phyloP scores from a whole-genome alignment of 257 asterid species.

The Salvia rosmarinus region DNA sequence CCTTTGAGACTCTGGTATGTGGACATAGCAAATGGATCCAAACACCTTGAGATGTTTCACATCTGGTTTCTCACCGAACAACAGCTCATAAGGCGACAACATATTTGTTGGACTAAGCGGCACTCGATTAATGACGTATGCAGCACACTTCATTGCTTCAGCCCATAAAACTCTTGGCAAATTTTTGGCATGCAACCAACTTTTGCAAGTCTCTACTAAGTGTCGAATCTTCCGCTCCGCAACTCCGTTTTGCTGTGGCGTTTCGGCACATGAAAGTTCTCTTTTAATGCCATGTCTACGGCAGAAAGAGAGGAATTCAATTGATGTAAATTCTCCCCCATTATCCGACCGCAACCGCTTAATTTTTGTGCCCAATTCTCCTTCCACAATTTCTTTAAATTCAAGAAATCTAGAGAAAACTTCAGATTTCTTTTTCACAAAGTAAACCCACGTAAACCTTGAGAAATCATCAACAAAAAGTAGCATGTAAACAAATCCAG shows the following conservation, averaged over 20 bases:
- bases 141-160: slow-evolving; percentile 11
- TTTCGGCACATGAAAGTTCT: slow-evolving; percentile 1
- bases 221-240: neutral
- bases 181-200: slow-evolving; percentile 16
- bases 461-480: slow-evolving; percentile 25
- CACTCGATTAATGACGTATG: slow-evolving; percentile 3
- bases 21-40: slow-evolving; percentile 8
- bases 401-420: neutral
- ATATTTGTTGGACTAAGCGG: slow-evolving; percentile 2
- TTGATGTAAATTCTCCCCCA: slow-evolving; percentile 1
- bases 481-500: slow-evolving; percentile 10
- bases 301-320: neutral
- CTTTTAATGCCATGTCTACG: neutral
- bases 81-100: neutral
- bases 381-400: slow-evolving; percentile 14
- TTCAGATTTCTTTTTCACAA: slow-evolving; percentile 24
- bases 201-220: neutral
- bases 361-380: slow-evolving; percentile 10
- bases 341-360: slow-evolving; percentile 5
- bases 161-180: slow-evolving; percentile 1
- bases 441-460: slow-evolving; percentile 27
- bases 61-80: neutral
- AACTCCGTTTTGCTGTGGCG: slow-evolving; percentile 3
- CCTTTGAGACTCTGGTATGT: neutral
- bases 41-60: slow-evolving; percentile 11